Base-by-base conservation (phyloP, 805 yeast species). In the Teunomyces kruisii region DNA sequence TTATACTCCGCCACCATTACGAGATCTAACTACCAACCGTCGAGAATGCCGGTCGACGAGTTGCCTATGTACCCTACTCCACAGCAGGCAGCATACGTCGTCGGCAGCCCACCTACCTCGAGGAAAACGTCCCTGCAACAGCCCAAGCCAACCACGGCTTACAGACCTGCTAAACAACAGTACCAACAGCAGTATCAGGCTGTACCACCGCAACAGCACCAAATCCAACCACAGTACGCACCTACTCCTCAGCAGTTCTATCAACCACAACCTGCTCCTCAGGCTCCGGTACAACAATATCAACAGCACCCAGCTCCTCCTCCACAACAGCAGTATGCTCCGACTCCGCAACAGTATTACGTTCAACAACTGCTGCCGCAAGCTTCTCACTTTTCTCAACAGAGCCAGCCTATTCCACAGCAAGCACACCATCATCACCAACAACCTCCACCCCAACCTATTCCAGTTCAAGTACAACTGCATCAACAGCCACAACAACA, bases 11-110 rank as follows among this genome's bases (percentile, higher is more conserved):
- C 38, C 38, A 35, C 27, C 38, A 35, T 35, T 35, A 17, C 38
- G 3, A 35, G 38, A 14, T 24, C 38, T 13, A 35, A 35, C 22
- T 35, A 19, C 12, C 38, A 35, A 35, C 13, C 38, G 10, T 22
- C 22, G 45, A 22, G 12, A 15, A 61, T 60, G 61, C 56, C 60
- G 3, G 55, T 55, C 37, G 63, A 72, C 59, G 76, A 72, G 30
- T 59, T 72, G 52, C 78, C 78, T 16, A 54, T 62, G 55, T 70
- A 69, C 52, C 78, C 76, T 5, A 72, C 78, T 19, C 78, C 77
- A 2, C 71, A 64, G 42, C 75, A 72, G 57, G 74, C 74, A 6
- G 59, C 72, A 3, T 63, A 67, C 46, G 59, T 56, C 13, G 59
- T 58, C 19, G 61, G 54, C 32, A 49, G 54, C 32, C 46, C 49